Base-by-base conservation (phyloP, 1,139 yeast species). In the Geotrichum histeridarum region DNA sequence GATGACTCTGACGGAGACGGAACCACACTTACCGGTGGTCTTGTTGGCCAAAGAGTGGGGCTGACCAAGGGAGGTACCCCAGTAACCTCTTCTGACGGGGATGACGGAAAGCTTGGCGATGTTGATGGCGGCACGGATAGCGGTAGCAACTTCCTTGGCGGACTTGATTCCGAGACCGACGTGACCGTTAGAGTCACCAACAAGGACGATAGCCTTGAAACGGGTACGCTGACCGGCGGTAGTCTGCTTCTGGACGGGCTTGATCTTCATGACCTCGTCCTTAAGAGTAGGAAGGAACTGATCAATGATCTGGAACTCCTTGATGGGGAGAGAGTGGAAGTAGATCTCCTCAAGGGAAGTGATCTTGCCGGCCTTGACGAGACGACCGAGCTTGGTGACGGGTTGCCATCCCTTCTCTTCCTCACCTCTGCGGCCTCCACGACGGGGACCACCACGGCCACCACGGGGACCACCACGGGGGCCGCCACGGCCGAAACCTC, bases 211-310 rank as follows among this genome's bases (percentile, higher is more conserved):
- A 77, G 98, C 99, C 94, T 94, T 94, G 87, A 93, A 91, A 84
- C 99, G 90, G 80, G 99, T 93, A 85, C 99, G 93, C 85, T 93
- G 99, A 90, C 99, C 99, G 73, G 99, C 99, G 82, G 96, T 86
- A 84, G 99, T 93, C 82, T 93, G 99, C 86, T 93, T 93, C 82
- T 93, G 99, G 70, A 93, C 99, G 68, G 99, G 95, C 84, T 94
- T 86, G 81, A 93, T 93, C 89, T 90, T 90, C 99, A 93, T 93
- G 74, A 94, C 98, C 80, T 93, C 96, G 76, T 93, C 99, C 81
- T 86, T 85, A 76, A 93, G 86, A 73, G 81, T 86, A 75, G 99
- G 99, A 74, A 93, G 84, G 78, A 93, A 83, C 75, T 84, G 85
- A 82, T 93, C 99, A 73, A 93, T 86, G 83, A 93, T 87, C 83